Base-by-base conservation (phyloP, 306 rosid genomes). In the Calophaca sinica region DNA sequence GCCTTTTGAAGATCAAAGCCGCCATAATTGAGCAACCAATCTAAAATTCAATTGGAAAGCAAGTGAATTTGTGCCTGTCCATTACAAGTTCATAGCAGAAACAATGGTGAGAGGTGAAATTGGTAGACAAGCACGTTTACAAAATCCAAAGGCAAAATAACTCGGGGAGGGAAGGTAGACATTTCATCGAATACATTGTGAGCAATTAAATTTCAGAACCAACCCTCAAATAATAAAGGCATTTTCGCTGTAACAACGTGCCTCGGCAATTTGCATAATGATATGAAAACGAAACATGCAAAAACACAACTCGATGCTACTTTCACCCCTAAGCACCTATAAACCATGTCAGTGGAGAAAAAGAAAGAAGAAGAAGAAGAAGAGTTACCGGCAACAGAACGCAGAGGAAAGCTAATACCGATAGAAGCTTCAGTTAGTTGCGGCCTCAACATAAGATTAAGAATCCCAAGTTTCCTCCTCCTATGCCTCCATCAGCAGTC, bases 1-100 rank as follows among this genome's bases (percentile, higher is more conserved):
- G 45, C 79, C 96, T 94, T 80, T 89, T 80, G 76, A 90, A 83
- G 38, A 86, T 46, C 20, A 70, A 78, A 51, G 85, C 83, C 5
- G 96, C 89, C 98, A 94, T 94, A 72, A 66, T 75, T 61, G n/a
- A 57, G 12, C 46, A 41, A 31, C 11, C 64, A 54, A 73, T 39
- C 70, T 80, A 45, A 5, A 63, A 50, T 70, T 81, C 55, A 52
- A 55, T 12, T 14, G 35, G 41, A 63, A 46, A 59, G 46, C 62
- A 52, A 42, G 51, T 33, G n/a, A 11, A 49, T 55, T 3, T 36
- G 55, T 11, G 72, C 76, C 84, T 38, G 78, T 53, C 28, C 61
- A 74, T 49, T 74, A 33, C 14, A 69, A 64, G 39, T 53, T 20
- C 63, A 67, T 28, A 61, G 68, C n/a, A 57, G 8, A 58, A 74